These are phyloP conservation scores for Salinomyces thailandicus DNA, from an alignment of 2,329 filamentous ascomycete species.

Conservation along the genomic window DNA sequence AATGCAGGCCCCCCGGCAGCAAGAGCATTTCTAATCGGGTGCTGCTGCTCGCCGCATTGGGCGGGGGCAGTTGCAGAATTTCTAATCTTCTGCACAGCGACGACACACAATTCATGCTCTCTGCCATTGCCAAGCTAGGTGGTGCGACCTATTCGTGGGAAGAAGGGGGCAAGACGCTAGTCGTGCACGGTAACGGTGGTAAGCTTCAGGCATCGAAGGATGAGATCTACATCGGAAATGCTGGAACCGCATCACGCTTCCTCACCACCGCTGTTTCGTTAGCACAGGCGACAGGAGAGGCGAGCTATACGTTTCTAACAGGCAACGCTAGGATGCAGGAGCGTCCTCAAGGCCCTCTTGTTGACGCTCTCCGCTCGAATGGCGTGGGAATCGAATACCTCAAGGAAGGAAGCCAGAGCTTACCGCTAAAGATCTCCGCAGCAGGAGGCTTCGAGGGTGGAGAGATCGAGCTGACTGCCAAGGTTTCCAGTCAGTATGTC, in stretches of 20 bases:
- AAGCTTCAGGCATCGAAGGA: slow-evolving; percentile 63
- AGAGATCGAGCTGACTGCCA: slow-evolving; percentile 82
- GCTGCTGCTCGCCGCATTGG: slow-evolving; percentile 83
- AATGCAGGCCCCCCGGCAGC: slow-evolving; percentile 82
- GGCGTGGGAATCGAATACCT: slow-evolving; percentile 81
- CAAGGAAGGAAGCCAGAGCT: slow-evolving; percentile 70
- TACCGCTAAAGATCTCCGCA: slow-evolving; percentile 74
- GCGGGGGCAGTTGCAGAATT: slow-evolving; percentile 73
- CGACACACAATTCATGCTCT: slow-evolving; percentile 94
- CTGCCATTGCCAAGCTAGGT: slow-evolving; percentile 72
- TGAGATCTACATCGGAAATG: slow-evolving; percentile 87
- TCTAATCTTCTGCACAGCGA: slow-evolving; percentile 92
- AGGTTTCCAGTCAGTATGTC: slow-evolving; percentile 97
- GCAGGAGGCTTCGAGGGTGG: slow-evolving; percentile 77
- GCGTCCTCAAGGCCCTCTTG: slow-evolving; percentile 82
- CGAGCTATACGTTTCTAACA: slow-evolving; percentile 67
- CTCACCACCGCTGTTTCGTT: slow-evolving; percentile 84
- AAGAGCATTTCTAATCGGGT: slow-evolving; percentile 97
- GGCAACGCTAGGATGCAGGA: slow-evolving; percentile 96
- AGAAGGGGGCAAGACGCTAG: slow-evolving; percentile 80
- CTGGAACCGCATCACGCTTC: slow-evolving; percentile 91
- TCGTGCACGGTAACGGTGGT: slow-evolving; percentile 86
- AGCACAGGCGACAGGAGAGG: slow-evolving; percentile 53
- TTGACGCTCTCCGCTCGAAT: slow-evolving; percentile 79
- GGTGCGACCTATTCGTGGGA: slow-evolving; percentile 91